Base-by-base conservation (phyloP, 169 alveolate genomes). In the Plasmodium malariae region DNA sequence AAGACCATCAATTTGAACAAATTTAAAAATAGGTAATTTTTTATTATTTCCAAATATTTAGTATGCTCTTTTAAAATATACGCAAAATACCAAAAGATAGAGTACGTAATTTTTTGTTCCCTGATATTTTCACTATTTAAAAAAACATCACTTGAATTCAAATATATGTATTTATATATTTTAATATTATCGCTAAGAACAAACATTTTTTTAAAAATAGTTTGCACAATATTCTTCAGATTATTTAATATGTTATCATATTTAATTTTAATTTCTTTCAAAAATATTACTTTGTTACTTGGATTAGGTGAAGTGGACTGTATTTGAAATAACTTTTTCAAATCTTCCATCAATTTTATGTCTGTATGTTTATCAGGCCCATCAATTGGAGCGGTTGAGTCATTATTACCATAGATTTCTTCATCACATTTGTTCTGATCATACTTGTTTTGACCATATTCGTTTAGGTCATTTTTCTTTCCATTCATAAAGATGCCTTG, bases 11-110 rank as follows among this genome's bases (percentile, higher is more conserved):
- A 30, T 86, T 86, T 86, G 36, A 86, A 69, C 24, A 68, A 45
- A 72, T 86, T 24, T 69, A 51, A 43, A 86, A 86, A 69, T 40
- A 86, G 12, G 6, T 45, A 34, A 21, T 55, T 69, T 48, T 86
- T 86, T 86, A 86, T 59, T 57, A n/a, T 72, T 49, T 70, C 74
- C 37, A 86, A 69, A 43, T 86, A 86, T 1, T 26, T 57, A 37
- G 24, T 59, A 36, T 86, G 87, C 32, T 55, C 48, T 26, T 69
- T 86, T 63, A 86, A 60, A 6, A 86, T 68, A 45, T 69, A 86
- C 1, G 87, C 87, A 59, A 86, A n/a, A 48, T 86, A 40, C 92
- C 92, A 86, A 86, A 86, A 86, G 69, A 60, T 69, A 11, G 17
- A 34, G 48, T 86, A 69, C 14, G 78, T 37, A 11, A 86, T 55